Conservation (phyloP, 2,329 filamentous ascomycete genomes). For the Cladophialophora yegresii region DNA sequence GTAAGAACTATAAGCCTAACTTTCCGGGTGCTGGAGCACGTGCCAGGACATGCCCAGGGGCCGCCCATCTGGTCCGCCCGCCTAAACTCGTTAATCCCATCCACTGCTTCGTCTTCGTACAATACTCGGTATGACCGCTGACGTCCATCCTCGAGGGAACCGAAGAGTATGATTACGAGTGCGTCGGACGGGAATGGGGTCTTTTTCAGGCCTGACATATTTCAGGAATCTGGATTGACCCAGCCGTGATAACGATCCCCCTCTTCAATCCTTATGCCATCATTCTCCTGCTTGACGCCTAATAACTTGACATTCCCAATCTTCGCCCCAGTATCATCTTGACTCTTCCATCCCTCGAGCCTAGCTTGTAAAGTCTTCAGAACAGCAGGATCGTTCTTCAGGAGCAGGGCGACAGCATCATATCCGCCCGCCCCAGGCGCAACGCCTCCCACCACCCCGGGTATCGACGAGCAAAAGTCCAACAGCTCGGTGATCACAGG, state of each 20-base stretch:
- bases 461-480: conserved; percentile 69
- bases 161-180: conserved; percentile 1
- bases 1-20: conserved; percentile 8
- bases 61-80: not conserved
- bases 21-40: not conserved
- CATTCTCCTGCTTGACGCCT: conserved; percentile 50
- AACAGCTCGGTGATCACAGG: conserved; percentile 79
- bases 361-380: conserved; percentile 62
- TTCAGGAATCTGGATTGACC: conserved; percentile 31
- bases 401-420: conserved; percentile 80
- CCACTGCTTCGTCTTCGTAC: too few species aligned
- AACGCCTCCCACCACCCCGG: conserved; percentile 85
- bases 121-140: not conserved
- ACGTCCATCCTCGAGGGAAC: not conserved
- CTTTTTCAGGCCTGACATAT: not conserved
- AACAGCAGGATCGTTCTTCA: conserved; percentile 70
- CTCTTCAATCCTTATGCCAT: conserved; percentile 48
- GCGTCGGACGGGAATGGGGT: not conserved
- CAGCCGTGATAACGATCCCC: conserved; percentile 45
- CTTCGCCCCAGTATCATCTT: conserved; percentile 47
- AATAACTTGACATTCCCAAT: conserved; percentile 50
- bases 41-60: too few species aligned
- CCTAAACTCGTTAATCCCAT: not conserved
- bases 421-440: conserved; percentile 93
- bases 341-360: conserved; percentile 65